Evolutionary conservation across 2,329 filamentous ascomycete genomes (phyloP).

Genomic region (Penicillium sp.): DNA sequence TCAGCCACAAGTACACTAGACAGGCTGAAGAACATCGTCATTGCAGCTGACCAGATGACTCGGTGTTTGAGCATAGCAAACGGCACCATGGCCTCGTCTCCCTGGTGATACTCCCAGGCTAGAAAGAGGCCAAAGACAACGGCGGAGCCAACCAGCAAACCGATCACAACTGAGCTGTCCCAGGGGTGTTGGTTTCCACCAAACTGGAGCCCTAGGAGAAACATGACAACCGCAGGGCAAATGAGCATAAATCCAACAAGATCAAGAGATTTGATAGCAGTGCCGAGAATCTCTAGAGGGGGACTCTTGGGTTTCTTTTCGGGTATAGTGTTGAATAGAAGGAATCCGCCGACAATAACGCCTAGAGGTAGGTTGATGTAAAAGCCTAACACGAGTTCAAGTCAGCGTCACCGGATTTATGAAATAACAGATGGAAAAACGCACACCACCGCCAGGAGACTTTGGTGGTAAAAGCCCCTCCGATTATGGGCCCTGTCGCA

Average conservation of each 20-base stretch:
- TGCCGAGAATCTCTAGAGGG: constrained; percentile 19
- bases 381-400: constrained; percentile 20
- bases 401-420: neutral
- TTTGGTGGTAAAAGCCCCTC: constrained; percentile 34
- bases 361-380: constrained; percentile 39
- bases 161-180: constrained; percentile 33
- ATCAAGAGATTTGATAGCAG: constrained; percentile 20
- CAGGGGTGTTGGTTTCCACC: constrained; percentile 26
- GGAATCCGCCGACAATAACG: constrained; percentile 21
- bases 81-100: constrained; percentile 39
- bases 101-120: constrained; percentile 34
- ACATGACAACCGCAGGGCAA: constrained; percentile 31
- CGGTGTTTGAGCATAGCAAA: constrained; percentile 29
- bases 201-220: constrained; percentile 40
- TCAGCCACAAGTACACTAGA: constrained; percentile 23
- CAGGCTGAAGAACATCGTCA: constrained; percentile 26
- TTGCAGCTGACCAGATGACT: constrained; percentile 28
- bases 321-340: constrained; percentile 29
- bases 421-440: neutral
- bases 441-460: constrained; percentile 36
- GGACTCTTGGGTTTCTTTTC: constrained; percentile 20
- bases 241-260: constrained; percentile 36
- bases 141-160: constrained; percentile 30
- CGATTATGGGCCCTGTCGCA: constrained; percentile 31
- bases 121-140: constrained; percentile 22